Base-by-base conservation (phyloP, 768 basidiomycete species). In the Leucosporidium yakuticum region DNA sequence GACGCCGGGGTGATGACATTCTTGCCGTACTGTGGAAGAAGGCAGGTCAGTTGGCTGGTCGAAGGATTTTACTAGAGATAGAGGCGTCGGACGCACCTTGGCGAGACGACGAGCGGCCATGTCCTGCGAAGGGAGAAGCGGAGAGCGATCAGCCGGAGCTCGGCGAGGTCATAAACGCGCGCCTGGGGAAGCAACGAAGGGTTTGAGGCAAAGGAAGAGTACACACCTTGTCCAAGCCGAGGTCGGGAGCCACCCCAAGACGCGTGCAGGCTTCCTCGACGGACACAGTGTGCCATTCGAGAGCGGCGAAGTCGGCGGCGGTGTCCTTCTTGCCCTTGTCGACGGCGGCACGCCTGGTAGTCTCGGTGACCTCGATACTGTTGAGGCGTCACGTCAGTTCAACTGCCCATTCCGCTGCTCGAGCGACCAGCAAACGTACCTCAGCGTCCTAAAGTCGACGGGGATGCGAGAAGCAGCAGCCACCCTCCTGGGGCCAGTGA, bases 1-100 rank as follows among this genome's bases (percentile, higher is more conserved):
- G 80, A 81, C 4, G 83, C 83, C 0, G 83, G 81, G 27, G 81
- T 81, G 27, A 85, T 82, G 53, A 81, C 77, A 73, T 86, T 86
- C 69, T 79, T 82, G 8, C 85, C 86, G 64, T 78, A 36, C 34
- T 36, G 34, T 36, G 34, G 34, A 36, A 5, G 34, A 36, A 12
- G 34, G 12, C n/a, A n/a, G n/a, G n/a, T n/a, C n/a, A n/a, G n/a
- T n/a, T 5, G 5, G 34, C 12, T 12, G 12, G 34, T 36, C 34
- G 34, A 36, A 12, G 5, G 6, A 5, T 12, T 36, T 5, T 6
- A 12, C 5, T 36, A 12, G 12, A 12, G 5, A 36, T 5, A 36
- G 34, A 36, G 34, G 5, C 34, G 5, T 6, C 34, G 6, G 34
- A 36, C 34, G 34, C 34, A 36, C 69, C 68, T 81, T 73, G 19